Evolutionary conservation across 23 red algal species (phyloP).

Genomic region (Rhodosorus marinus): DNA sequence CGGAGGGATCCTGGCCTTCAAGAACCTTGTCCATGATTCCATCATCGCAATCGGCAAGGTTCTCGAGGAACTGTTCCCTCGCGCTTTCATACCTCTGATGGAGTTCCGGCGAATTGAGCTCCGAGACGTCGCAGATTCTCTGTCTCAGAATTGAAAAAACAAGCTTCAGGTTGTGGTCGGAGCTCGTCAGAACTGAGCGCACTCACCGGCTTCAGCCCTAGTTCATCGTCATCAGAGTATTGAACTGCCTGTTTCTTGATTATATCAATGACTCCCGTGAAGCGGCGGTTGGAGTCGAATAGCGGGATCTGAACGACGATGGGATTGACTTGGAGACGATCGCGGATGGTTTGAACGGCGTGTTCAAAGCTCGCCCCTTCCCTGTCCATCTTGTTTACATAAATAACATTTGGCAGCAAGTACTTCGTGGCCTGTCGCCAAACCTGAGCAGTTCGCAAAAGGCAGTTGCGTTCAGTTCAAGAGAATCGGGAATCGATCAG

Average conservation of each 20-base stretch:
- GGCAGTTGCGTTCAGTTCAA: too few relatives aligned
- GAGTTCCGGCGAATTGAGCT: not conserved
- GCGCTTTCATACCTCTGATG: conserved; percentile 4
- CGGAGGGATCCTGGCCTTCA: conserved; percentile 9
- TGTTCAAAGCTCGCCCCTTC: conserved; percentile 16
- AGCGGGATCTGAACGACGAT: not conserved
- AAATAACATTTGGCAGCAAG: conserved; percentile 42
- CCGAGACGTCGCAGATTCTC: not conserved
- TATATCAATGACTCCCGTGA: not conserved
- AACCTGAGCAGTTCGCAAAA: too few relatives aligned
- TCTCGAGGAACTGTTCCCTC: conserved; percentile 38
- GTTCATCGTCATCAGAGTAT: not conserved
- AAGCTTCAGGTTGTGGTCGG: not conserved
- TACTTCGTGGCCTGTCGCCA: conserved; percentile 81
- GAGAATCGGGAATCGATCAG: too few relatives aligned
- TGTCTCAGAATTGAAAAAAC: not conserved
- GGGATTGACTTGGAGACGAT: not conserved
- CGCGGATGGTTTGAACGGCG: not conserved
- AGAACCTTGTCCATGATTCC: conserved; percentile 33
- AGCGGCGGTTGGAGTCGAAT: not conserved
- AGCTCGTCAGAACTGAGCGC: too few relatives aligned
- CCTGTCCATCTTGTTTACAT: conserved; percentile 95
- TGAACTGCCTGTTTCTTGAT: not conserved
- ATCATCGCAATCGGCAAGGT: conserved; percentile 70
- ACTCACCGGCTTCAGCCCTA: too few relatives aligned